These are phyloP conservation scores for Bryum argenteum DNA, from an alignment of 225 moss, liverwort and hornwort genomes.

Conservation along the genomic window DNA sequence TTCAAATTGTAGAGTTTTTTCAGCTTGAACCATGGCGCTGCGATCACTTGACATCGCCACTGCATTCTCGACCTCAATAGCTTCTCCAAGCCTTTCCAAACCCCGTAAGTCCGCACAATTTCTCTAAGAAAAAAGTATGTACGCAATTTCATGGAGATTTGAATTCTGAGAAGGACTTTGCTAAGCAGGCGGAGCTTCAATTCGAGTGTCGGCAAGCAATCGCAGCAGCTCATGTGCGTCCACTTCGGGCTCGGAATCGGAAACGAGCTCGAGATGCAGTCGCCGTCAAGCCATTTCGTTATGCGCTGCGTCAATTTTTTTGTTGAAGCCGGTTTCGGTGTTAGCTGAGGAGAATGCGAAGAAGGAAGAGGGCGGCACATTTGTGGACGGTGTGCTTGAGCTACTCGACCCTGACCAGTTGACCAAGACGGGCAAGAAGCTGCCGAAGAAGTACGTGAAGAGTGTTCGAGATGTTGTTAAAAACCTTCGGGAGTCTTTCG, in stretches of 20 bases:
- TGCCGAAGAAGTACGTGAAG: conserved; percentile 91
- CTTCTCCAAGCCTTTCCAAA: not conserved
- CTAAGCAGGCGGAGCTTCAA: conserved; percentile 28
- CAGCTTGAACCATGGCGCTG: conserved; percentile 36
- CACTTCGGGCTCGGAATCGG: conserved; percentile 24
- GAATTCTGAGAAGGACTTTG: not conserved
- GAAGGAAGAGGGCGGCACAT: conserved; percentile 49
- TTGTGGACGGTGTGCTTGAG: conserved; percentile 71
- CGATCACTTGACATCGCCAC: conserved; percentile 18
- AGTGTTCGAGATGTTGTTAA: conserved; percentile 87
- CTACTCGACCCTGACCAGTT: conserved; percentile 79
- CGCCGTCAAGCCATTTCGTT: conserved; percentile 44
- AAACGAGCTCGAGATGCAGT: conserved; percentile 18
- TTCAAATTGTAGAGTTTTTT: not conserved
- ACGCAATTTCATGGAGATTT: not conserved
- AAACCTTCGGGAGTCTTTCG: conserved; percentile 74
- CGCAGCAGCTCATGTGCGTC: conserved; percentile 19
- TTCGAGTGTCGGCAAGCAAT: conserved; percentile 8
- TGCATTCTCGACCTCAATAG: conserved; percentile 15
- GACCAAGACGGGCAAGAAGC: conserved; percentile 82
- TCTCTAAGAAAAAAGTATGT: not conserved
- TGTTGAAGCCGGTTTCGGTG: conserved; percentile 20
- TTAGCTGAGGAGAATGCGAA: conserved; percentile 41
- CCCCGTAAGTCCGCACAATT: conserved; percentile 24
- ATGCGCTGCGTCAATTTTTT: conserved; percentile 33